phyloP scores from a whole-genome alignment of 2,329 filamentous ascomycete species.

The Aspergillus sp. region DNA sequence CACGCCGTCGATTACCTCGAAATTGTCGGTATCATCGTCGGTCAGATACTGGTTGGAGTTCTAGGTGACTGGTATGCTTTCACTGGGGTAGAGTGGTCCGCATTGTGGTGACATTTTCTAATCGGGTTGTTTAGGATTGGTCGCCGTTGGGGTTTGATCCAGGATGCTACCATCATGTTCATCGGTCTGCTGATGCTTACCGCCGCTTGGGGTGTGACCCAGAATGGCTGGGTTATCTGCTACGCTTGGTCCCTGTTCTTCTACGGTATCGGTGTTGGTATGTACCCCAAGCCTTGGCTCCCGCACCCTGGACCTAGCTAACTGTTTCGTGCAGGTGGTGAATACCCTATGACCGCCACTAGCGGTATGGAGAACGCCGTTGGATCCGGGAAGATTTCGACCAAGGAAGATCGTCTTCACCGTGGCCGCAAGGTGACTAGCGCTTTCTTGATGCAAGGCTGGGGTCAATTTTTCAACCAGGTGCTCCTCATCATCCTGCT shows the following conservation, averaged over 20 bases:
- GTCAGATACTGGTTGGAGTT: conserved; percentile 83
- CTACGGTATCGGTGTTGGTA: conserved; percentile 64
- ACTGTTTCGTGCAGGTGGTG: conserved; percentile 62
- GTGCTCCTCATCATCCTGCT: conserved; percentile 81
- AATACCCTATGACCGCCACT: conserved; percentile 96
- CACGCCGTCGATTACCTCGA: conserved; percentile 86
- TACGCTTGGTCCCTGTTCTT: conserved; percentile 95
- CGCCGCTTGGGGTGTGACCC: conserved; percentile 79
- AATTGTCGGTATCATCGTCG: conserved; percentile 90
- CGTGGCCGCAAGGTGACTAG: conserved; percentile 93
- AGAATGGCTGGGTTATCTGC: conserved; percentile 96
- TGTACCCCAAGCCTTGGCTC: conserved; percentile 4
- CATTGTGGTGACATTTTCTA: conserved; percentile 2
- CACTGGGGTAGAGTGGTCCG: neutral
- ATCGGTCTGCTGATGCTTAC: conserved; percentile 88
- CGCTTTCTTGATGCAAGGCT: conserved; percentile 97
- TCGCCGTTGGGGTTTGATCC: conserved; percentile 91
- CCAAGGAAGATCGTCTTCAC: conserved; percentile 88
- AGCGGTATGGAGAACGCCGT: conserved; percentile 91
- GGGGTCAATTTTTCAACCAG: conserved; percentile 96
- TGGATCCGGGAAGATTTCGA: conserved; percentile 81
- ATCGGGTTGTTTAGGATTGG: conserved; percentile 61
- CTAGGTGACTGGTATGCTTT: conserved; percentile 62
- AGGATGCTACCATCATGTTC: conserved; percentile 94
- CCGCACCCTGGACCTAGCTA: neutral